Evolutionary conservation across 306 rosid species (phyloP).

Genomic region (Hippophae tibetana): DNA sequence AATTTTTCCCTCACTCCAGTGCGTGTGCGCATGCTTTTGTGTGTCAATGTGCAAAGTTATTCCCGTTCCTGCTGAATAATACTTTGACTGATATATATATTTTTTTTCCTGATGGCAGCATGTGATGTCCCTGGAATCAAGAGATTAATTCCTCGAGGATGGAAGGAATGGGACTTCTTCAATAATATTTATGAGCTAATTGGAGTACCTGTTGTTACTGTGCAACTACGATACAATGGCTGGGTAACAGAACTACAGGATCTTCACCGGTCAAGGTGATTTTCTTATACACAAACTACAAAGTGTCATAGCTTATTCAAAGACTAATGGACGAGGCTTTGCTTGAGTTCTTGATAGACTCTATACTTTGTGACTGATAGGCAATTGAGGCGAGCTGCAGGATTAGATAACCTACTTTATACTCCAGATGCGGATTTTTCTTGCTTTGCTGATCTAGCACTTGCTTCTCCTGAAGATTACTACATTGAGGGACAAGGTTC

Average conservation of each 20-base stretch:
- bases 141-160: constrained; percentile 68
- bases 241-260: constrained; percentile 97
- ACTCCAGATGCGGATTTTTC: constrained; percentile 99
- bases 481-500: constrained; percentile 96
- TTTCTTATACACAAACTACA: constrained; percentile 11
- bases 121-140: constrained; percentile 98
- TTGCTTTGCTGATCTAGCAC: constrained; percentile 96
- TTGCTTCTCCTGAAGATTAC: constrained; percentile 86
- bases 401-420: constrained; percentile 92
- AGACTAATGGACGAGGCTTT: constrained; percentile 1
- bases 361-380: constrained; percentile 37
- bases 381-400: constrained; percentile 66
- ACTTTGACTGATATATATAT: background rate
- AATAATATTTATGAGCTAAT: constrained; percentile 69
- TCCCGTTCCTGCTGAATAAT: too few relatives aligned
- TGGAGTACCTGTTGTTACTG: constrained; percentile 99
- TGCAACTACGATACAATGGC: constrained; percentile 92
- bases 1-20: constrained; percentile 7
- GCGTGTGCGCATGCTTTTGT: too few relatives aligned
- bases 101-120: constrained; percentile 53
- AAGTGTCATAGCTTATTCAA: background rate
- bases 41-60: too few relatives aligned
- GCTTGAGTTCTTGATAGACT: constrained; percentile 24
- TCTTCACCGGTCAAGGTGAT: constrained; percentile 85
- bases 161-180: constrained; percentile 74